A percentile compares a stretch with the other conserved stretches of the same genome.
Evolutionary conservation across 202 grass and related monocot species (phyloP).

Genomic region (Miscanthus sacchariflorus): DNA sequence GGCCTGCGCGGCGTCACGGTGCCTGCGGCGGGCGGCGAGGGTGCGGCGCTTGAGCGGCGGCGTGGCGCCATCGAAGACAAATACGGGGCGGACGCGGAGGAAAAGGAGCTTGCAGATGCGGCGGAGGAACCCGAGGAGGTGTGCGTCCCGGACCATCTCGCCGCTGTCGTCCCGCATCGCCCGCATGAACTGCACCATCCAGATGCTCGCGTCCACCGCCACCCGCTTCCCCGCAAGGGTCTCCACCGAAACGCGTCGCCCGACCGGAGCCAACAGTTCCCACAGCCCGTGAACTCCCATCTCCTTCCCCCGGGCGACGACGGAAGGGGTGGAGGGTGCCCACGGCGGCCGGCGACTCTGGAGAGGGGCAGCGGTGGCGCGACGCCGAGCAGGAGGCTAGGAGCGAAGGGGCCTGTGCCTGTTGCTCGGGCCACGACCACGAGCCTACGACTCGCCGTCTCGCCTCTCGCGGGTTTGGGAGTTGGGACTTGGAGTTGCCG

Average conservation of each 20-base stretch:
- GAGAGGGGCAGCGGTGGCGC: slow-evolving; percentile 16
- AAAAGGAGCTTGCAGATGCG: slow-evolving; percentile 98
- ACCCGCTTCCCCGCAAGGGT: slow-evolving; percentile 88
- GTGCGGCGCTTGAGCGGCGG: slow-evolving; percentile 85
- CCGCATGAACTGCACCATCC: slow-evolving; percentile 99
- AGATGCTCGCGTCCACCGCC: slow-evolving; percentile 96
- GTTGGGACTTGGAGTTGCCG: neutral
- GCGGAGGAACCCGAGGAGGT: slow-evolving; percentile 91
- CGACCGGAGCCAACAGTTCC: slow-evolving; percentile 90
- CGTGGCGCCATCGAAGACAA: slow-evolving; percentile 89
- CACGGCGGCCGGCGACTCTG: neutral
- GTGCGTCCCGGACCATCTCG: slow-evolving; percentile 86
- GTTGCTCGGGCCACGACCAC: neutral
- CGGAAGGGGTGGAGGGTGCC: neutral
- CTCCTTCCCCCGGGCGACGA: neutral
- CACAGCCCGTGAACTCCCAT: slow-evolving; percentile 98
- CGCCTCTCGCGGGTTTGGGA: neutral
- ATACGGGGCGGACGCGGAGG: slow-evolving; percentile 83
- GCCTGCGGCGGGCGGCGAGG: slow-evolving; percentile 75
- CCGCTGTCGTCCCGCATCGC: slow-evolving; percentile 97
- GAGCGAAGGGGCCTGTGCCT: neutral
- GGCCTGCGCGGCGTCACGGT: slow-evolving; percentile 83
- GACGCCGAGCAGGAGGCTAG: slow-evolving; percentile 2
- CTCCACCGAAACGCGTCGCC: slow-evolving; percentile 95
- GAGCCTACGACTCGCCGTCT: neutral